Evolutionary conservation across 2,329 filamentous ascomycete genomes (phyloP).

Genomic region (Alternaria alternata): DNA sequence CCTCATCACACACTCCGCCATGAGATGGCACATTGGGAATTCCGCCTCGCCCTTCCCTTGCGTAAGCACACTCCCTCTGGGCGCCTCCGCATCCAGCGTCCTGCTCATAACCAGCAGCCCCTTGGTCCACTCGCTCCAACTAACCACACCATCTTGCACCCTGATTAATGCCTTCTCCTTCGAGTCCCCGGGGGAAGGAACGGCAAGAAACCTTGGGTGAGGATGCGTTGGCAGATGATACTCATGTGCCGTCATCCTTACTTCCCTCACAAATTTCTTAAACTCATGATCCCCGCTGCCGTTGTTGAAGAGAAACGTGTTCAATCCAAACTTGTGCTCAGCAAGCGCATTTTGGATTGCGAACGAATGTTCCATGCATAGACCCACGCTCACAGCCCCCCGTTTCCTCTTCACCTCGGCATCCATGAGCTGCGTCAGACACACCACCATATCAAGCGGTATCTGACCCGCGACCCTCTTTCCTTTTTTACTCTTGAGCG

Average conservation of each 20-base stretch:
- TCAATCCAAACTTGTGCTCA: conserved; percentile 24
- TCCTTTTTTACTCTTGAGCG: conserved; percentile 24
- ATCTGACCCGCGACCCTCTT: conserved; percentile 28
- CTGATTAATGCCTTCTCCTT: conserved; percentile 8
- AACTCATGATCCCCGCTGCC: neutral
- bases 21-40: conserved; percentile 10
- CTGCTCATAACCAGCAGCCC: conserved; percentile 10
- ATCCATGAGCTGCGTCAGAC: conserved; percentile 27
- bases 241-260: conserved; percentile 15
- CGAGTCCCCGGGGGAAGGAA: neutral
- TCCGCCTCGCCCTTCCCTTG: neutral
- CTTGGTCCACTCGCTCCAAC: neutral
- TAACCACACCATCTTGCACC: neutral
- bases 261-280: conserved; percentile 14
- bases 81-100: neutral
- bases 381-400: conserved; percentile 22
- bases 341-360: conserved; percentile 16
- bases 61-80: neutral
- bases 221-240: neutral
- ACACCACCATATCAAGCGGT: conserved; percentile 28
- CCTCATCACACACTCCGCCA: conserved; percentile 1
- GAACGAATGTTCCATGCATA: conserved; percentile 23
- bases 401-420: conserved; percentile 17
- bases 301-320: conserved; percentile 11
- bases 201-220: neutral